A percentile compares a stretch with the other conserved stretches of the same genome.
Conservation (phyloP, 2,329 filamentous ascomycete genomes). For the Dothideomycetes sp. region DNA sequence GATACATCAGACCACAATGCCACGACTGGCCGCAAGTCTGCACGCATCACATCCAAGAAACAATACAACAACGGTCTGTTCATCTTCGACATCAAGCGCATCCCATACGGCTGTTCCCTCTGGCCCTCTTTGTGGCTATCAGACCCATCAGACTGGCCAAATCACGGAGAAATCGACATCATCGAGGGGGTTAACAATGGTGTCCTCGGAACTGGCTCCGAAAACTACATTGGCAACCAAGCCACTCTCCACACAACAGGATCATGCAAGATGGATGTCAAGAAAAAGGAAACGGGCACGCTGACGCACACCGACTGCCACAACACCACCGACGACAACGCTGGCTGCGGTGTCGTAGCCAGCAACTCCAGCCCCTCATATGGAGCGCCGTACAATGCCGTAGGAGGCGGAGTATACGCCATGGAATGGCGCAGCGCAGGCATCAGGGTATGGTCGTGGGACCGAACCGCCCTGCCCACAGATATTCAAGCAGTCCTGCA, state of each 20-base stretch:
- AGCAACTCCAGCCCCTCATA: conserved; percentile 23
- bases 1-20: conserved; percentile 16
- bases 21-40: conserved; percentile 46
- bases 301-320: conserved; percentile 19
- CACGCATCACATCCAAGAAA: conserved; percentile 49
- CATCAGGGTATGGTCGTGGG: conserved; percentile 38
- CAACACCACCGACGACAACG: conserved; percentile 14
- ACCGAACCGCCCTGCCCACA: conserved; percentile 23
- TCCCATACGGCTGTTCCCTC: conserved; percentile 51
- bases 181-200: conserved; percentile 26
- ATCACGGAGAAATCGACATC: conserved; percentile 23
- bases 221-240: conserved; percentile 15
- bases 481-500: conserved; percentile 29
- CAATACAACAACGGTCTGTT: conserved; percentile 54
- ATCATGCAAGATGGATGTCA: conserved; percentile 19
- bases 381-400: conserved; percentile 19
- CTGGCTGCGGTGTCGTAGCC: conserved; percentile 18
- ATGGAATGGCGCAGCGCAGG: conserved; percentile 50
- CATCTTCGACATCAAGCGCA: conserved; percentile 54
- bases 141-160: conserved; percentile 50
- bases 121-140: conserved; percentile 59
- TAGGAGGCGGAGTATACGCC: conserved; percentile 35
- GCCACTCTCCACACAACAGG: conserved; percentile 21
- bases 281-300: conserved; percentile 23
- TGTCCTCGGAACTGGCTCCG: too few relatives aligned